Percentiles rank a stretch among this genome's conserved stretches.
Evolutionary conservation across 2,329 filamentous ascomycete genomes (phyloP).

Genomic region (Ustilaginoidea virens): DNA sequence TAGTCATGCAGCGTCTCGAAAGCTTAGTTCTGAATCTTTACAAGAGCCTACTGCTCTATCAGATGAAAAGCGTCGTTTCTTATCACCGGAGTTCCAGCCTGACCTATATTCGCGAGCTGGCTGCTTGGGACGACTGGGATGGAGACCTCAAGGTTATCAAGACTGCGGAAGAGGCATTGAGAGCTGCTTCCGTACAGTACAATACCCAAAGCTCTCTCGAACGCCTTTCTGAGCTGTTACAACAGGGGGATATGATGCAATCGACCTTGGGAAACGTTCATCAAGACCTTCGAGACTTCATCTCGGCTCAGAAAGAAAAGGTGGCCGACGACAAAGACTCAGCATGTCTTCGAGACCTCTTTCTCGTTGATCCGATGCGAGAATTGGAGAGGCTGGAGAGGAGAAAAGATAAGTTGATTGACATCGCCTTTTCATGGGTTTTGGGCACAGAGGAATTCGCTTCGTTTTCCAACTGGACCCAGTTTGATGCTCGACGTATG

Average conservation of each 20-base stretch:
- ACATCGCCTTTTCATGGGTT: constrained; percentile 6
- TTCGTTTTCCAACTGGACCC: constrained; percentile 14
- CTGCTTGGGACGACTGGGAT: constrained; percentile 5
- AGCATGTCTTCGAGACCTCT: constrained; percentile 7
- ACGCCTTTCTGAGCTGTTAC: constrained; percentile 5
- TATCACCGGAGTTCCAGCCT: constrained; percentile 5
- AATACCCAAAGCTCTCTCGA: constrained; percentile 5
- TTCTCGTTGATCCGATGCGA: constrained; percentile 5
- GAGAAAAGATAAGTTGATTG: constrained; percentile 6
- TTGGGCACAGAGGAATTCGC: constrained; percentile 4
- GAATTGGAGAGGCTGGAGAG: constrained; percentile 7
- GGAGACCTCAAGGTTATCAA: constrained; percentile 4
- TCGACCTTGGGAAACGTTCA: constrained; percentile 5
- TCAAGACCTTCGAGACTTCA: constrained; percentile 7
- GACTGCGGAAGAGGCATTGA: constrained; percentile 5
- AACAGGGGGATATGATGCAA: constrained; percentile 6
- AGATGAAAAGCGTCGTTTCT: constrained; percentile 6
- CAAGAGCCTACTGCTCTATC: constrained; percentile 6
- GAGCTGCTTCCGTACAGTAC: constrained; percentile 6
- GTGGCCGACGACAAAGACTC: constrained; percentile 6
- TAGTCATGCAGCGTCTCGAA: constrained; percentile 5
- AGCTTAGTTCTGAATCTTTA: constrained; percentile 5
- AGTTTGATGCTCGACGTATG: constrained; percentile 9
- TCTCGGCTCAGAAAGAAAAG: constrained; percentile 6
- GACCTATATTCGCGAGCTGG: constrained; percentile 6